Percentiles rank a stretch among this genome's conserved stretches.
Conservation (phyloP, 495 filamentous ascomycete species). For the Podospora tetraspora region DNA sequence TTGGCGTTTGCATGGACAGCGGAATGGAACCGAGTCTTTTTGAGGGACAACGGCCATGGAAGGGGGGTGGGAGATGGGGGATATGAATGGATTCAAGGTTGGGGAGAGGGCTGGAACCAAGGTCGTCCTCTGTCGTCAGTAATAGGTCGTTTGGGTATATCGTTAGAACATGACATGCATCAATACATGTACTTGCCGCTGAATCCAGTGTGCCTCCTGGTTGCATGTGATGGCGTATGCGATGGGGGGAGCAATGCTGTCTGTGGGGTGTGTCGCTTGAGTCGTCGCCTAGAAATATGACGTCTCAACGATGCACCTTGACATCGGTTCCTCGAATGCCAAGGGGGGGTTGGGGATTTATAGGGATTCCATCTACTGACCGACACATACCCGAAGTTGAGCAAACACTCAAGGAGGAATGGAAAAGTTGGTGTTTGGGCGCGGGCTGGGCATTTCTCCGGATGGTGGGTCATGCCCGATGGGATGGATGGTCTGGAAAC, state of each 20-base stretch:
- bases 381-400: background rate
- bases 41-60: background rate
- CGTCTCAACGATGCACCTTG: too few relatives aligned
- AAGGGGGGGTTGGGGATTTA: background rate
- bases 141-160: background rate
- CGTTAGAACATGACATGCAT: background rate
- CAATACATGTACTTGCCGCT: background rate
- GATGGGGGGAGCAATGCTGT: too few relatives aligned
- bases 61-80: background rate
- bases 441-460: background rate
- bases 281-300: too few relatives aligned
- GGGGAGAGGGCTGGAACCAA: background rate
- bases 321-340: background rate
- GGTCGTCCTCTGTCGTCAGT: background rate
- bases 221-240: background rate
- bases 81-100: background rate
- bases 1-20: conserved; percentile 6
- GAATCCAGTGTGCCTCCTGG: background rate
- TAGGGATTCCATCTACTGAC: background rate
- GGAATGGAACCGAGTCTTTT: background rate
- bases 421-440: background rate
- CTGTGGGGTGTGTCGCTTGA: too few relatives aligned
- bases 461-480: background rate
- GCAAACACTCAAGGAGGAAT: background rate
- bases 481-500: background rate